Conservation (phyloP, 768 basidiomycete genomes). For the Ramaria sp. region DNA sequence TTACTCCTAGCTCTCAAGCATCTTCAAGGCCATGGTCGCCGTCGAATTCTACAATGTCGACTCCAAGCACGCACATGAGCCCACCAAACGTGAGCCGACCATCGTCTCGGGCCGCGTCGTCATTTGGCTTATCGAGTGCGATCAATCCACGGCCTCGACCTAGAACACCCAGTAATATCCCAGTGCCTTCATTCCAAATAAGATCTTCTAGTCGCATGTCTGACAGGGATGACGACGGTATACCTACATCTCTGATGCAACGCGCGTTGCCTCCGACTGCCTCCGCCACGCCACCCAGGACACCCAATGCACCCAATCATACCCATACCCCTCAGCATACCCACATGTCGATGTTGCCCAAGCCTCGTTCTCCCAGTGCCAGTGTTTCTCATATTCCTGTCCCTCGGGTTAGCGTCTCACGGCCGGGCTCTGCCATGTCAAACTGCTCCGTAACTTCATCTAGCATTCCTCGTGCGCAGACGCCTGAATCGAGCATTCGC, state of each 20-base stretch:
- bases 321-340: constrained; percentile 31
- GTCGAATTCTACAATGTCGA: constrained; percentile 9
- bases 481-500: constrained; percentile 53
- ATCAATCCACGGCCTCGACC: constrained; percentile 58
- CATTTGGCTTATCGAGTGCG: constrained; percentile 33
- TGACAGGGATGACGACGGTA: constrained; percentile 34
- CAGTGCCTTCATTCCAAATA: constrained; percentile 43
- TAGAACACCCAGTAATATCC: constrained; percentile 73
- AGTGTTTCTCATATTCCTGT: constrained; percentile 79
- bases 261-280: constrained; percentile 58
- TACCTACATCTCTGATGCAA: constrained; percentile 32
- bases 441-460: constrained; percentile 40
- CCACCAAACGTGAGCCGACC: constrained; percentile 32
- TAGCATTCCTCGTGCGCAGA: constrained; percentile 43
- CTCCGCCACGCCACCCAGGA: constrained; percentile 24
- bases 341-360: constrained; percentile 27
- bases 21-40: constrained; percentile 79
- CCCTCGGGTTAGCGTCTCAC: constrained; percentile 59
- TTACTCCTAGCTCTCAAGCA: constrained; percentile 63
- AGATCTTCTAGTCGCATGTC: constrained; percentile 37
- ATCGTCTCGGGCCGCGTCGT: constrained; percentile 12
- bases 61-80: constrained; percentile 38
- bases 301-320: constrained; percentile 13
- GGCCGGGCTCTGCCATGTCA: constrained; percentile 65
- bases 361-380: constrained; percentile 48